Evolutionary conservation across 179 eudicot species (phyloP), one percentile per base, ranked within the genome.

Genomic region (Pouteria campechiana): DNA sequence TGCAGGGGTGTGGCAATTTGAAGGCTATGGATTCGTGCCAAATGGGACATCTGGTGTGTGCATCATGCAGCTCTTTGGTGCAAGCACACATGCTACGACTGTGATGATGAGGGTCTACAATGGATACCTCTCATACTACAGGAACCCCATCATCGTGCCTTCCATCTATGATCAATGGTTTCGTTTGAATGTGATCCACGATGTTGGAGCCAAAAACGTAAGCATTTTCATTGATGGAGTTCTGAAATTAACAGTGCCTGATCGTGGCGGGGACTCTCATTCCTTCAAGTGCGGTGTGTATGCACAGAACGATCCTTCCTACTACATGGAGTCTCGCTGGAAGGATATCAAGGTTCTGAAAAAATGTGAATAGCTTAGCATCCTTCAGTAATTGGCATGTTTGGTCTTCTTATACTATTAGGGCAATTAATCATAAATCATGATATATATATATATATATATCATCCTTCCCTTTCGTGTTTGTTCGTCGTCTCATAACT

Each of bases 51-150:
- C 41, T 6, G 65, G 65, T 2, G 53, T 52, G 58, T 38, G 58
- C 41, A 44, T 60, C 1, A 45, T 52, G 65, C 57, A 58, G 37
- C 51, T 58, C 15, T 58, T 58, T 30, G 63, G 64, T 3, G 57
- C 50, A 50, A 22, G 14, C 2, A 17, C n/a, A n/a, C 41, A 4
- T 20, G 57, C 52, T 4, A 58, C 64, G 4, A 58, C 64, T 2
- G 32, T 58, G 24, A 50, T 50, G 57, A 33, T 58, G n/a, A 23
- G 64, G 30, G 64, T 58, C 2, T 43, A 58, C 52, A 25, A 44
- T 50, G 64, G 57, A 6, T 14, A 37, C 0, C 57, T 58, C 14
- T 27, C 4, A 16, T 44, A 58, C 31, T 58, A 44, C 9, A 7
- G 15, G 15, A 0, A 15, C n/a, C 15, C 7, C 2, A 46, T 58